Base-by-base conservation (phyloP, 768 basidiomycete species). In the Glaciozyma antarctica region DNA sequence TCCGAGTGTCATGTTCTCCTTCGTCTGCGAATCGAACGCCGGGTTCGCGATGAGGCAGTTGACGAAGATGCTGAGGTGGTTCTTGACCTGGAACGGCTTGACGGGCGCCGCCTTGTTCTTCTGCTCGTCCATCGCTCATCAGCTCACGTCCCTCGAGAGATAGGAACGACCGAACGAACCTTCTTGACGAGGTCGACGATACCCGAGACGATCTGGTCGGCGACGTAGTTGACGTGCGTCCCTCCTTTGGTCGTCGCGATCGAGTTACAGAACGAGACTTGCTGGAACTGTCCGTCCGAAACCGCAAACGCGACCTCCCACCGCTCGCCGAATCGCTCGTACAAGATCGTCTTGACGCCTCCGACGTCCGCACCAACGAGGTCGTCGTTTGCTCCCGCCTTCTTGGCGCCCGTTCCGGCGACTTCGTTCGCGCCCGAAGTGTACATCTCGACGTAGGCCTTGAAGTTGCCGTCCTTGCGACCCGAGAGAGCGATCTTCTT, bases 1-100 rank as follows among this genome's bases (percentile, higher is more conserved):
- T 5, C 86, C 85, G 53, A 97, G 78, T 1, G 93, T 98, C 70
- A 99, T 78, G 6, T 86, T 88, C 76, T 99, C 95, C 79, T 99
- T 99, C 45, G 95, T 97, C 77, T 99, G 95, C 81, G 90, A 92
- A 81, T 99, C 94, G 77, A 99, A 99, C 1, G 91, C 90, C 13
- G 95, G 94, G 74, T 99, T 99, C 79, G 94, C 93, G 70, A 99
- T 86, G 66, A 95, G 80, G 19, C 90, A 85, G 73, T 97, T 98
- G 74, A 99, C 86, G 73, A 98, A 99, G 61, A 99, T 82, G 90
- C 90, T 93, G 85, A 99, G 91, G 75, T 99, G 93, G 73, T 87
- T 92, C 81, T 90, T 94, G 79, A 98, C 86, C 78, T 95, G 91
- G 60, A 85, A 83, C 21, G 89, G 82, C 76, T 97, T 98, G 73